Percentiles rank a stretch among this genome's conserved stretches.
phyloP scores from a whole-genome alignment of 1,284 basidiomycete genomes.

The Lentinus polychrous region DNA sequence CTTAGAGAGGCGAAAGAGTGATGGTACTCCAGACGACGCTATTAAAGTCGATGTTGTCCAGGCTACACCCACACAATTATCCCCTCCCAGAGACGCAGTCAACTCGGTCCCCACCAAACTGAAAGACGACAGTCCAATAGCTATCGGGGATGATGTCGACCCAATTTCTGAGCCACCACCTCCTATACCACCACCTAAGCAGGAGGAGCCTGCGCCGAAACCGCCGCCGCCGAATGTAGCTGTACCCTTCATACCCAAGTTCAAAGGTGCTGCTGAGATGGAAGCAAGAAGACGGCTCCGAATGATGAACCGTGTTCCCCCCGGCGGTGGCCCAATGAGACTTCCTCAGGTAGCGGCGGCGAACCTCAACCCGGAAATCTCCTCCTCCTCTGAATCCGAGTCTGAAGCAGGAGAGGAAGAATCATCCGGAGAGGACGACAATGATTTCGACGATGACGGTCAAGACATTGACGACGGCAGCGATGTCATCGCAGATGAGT shows the following conservation, averaged over 20 bases:
- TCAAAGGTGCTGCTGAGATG: slow-evolving; percentile 75
- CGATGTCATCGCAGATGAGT: slow-evolving; percentile 61
- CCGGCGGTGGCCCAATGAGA: slow-evolving; percentile 12
- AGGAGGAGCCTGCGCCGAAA: background rate
- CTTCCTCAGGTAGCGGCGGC: slow-evolving; percentile 14
- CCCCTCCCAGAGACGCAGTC: slow-evolving; percentile 10
- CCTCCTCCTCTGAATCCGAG: slow-evolving; percentile 22
- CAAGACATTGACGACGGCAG: slow-evolving; percentile 43
- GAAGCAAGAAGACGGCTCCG: slow-evolving; percentile 58
- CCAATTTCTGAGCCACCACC: background rate
- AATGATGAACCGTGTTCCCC: slow-evolving; percentile 34
- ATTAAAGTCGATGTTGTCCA: slow-evolving; percentile 18
- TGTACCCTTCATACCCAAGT: slow-evolving; percentile 59
- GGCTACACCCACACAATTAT: slow-evolving; percentile 12
- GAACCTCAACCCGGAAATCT: slow-evolving; percentile 38
- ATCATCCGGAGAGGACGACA: slow-evolving; percentile 37
- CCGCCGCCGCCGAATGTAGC: slow-evolving; percentile 11
- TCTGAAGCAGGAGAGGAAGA: slow-evolving; percentile 41
- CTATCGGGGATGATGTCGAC: background rate
- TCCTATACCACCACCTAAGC: slow-evolving; percentile 3
- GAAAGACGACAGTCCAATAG: background rate
- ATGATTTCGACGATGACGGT: slow-evolving; percentile 33
- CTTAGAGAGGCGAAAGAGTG: slow-evolving; percentile 12
- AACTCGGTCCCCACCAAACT: no score
- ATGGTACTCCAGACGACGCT: slow-evolving; percentile 11